Evolutionary conservation across 2,329 filamentous ascomycete species (phyloP), one percentile per base, ranked within the genome.

Genomic region (Talaromyces atroroseus): DNA sequence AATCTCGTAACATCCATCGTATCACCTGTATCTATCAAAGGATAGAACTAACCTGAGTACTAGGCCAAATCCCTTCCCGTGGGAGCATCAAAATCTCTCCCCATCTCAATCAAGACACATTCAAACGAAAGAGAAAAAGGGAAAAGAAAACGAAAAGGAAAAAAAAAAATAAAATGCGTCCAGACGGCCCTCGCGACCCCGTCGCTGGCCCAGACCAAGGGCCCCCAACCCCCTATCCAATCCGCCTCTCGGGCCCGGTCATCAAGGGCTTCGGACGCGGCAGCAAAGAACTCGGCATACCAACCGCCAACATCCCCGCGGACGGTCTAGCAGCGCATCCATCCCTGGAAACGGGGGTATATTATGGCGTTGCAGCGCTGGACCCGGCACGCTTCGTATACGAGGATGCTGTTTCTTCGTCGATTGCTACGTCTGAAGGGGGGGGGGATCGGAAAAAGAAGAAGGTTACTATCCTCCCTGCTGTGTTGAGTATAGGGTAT

Each of bases 281-380:
- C 16, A 95, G 90, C 66, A 95, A 91, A 78, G 92, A 96, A 86
- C 89, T 97, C 69, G 92, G 92, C 64, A 96, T 97, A 70, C 94
- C 94, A 2, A 97, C 94, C 1, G 94, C 94, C 69, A 99, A 97
- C 78, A 87, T 88, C 66, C 85, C 85, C 8, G 74, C 86, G 58
- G 78, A 80, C 14, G 82, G 82, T 26, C 84, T 97, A 46, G 85
- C 85, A 65, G 87, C 69, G 10, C 68, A 76, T 56, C 74, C 75
- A 74, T 76, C 81, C 62, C 79, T 89, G 54, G 78, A 83, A 57
- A 89, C 86, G 1, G 94, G 94, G 62, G 89, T 97, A 61, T 97
- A 97, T 80, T 97, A 92, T 70, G 94, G 94, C 67, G 96, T 89
- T 79, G 90, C 90, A 4, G 84, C 88, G 0, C 82, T 97, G 32